Evolutionary conservation across 345 rosid species (phyloP).

Genomic region (Dimocarpus longan): DNA sequence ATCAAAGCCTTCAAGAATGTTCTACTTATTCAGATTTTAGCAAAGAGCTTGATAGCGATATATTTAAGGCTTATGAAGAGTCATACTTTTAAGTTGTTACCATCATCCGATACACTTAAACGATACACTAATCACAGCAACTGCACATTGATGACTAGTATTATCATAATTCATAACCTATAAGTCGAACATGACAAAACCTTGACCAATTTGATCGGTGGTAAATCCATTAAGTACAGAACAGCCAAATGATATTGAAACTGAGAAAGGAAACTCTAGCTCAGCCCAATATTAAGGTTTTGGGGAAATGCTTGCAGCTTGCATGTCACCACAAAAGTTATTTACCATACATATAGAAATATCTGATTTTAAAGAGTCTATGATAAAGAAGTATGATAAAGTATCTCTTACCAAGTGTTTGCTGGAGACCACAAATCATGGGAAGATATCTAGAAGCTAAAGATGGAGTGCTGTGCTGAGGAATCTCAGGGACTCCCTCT

Average conservation of each 20-base stretch:
- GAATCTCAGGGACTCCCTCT: conserved; percentile 50
- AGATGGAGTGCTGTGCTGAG: conserved; percentile 65
- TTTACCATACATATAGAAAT: neutral
- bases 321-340: neutral
- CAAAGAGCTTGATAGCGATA: neutral
- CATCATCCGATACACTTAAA: neutral
- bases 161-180: neutral
- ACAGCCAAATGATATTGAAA: neutral
- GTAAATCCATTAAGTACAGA: neutral
- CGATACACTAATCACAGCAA: neutral
- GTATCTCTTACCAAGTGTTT: conserved; percentile 70
- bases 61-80: neutral
- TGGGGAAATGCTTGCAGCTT: neutral
- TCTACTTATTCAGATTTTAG: neutral
- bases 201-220: neutral
- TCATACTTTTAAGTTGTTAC: neutral
- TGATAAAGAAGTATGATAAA: neutral
- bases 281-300: neutral
- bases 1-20: neutral
- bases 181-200: neutral
- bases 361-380: neutral
- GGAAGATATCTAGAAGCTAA: conserved; percentile 77
- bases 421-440: conserved; percentile 75
- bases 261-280: neutral
- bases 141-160: neutral